Percentiles rank a stretch among this genome's conserved stretches.
phyloP scores from a whole-genome alignment of 768 basidiomycete species.

The Clavaria fumosa region DNA sequence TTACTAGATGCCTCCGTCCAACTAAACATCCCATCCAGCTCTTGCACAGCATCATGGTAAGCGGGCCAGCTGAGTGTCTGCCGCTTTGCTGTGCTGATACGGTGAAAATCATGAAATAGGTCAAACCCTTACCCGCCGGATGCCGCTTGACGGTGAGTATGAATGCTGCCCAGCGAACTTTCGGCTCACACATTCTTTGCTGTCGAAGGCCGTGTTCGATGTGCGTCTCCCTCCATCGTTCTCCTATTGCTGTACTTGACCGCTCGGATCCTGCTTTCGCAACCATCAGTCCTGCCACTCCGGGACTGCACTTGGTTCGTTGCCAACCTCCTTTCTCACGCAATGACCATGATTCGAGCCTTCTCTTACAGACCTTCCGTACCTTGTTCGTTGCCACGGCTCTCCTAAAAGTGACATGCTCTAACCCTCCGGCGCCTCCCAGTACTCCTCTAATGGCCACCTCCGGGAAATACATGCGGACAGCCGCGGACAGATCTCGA shows the following conservation, averaged over 20 bases:
- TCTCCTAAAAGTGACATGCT: background rate
- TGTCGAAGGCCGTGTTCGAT: constrained; percentile 24
- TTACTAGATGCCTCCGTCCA: background rate
- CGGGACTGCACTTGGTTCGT: constrained; percentile 34
- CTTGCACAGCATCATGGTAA: constrained; percentile 35
- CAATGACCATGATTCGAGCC: background rate
- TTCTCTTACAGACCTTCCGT: constrained; percentile 29
- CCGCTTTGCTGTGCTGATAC: background rate
- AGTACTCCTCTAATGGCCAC: constrained; percentile 49
- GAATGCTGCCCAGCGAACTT: background rate
- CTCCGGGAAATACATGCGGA: constrained; percentile 30
- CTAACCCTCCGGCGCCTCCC: background rate
- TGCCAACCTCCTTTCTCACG: background rate
- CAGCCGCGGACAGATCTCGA: constrained; percentile 19
- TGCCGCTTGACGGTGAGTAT: constrained; percentile 35
- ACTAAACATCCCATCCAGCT: constrained; percentile 22
- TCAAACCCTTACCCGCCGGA: constrained; percentile 29
- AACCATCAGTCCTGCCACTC: constrained; percentile 36
- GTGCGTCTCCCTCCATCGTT: no score
- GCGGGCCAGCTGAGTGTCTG: background rate
- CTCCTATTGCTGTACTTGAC: background rate
- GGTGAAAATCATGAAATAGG: constrained; percentile 14
- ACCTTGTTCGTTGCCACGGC: constrained; percentile 22
- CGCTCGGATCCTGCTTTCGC: background rate
- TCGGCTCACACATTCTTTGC: constrained; percentile 32